Base-by-base conservation (phyloP, 306 rosid genomes). In the Herpetospermum pedunculosum region DNA sequence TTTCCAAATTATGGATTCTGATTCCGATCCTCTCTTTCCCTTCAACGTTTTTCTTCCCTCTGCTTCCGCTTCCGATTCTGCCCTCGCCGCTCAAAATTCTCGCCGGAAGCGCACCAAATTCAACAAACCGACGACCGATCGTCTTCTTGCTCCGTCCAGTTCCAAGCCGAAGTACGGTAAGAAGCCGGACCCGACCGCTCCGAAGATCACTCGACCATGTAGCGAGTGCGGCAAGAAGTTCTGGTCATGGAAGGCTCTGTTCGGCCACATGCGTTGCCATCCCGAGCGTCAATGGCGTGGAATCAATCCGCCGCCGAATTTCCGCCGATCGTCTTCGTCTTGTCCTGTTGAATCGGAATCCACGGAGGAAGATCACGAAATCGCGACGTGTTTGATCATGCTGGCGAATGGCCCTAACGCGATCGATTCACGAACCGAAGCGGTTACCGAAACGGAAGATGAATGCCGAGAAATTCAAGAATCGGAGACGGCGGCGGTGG, bases 261-360 rank as follows among this genome's bases (percentile, higher is more conserved):
- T 83, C 29, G 98, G 98, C 2, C 98, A 92, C 87, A 92, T 92
- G 98, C 82, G 98, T 2, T 92, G 98, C 75, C 98, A 88, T 75
- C 98, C 98, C 0, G 98, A 92, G 57, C 96, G 97, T 1, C 82
- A 80, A 10, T 92, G 98, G 98, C 86, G 96, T 0, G 98, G 98
- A 0, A 92, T 92, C 4, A 83, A 87, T 23, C 96, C 98, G 2
- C 98, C 96, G 0, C 81, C 83, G 0, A 82, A 82, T 44, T 8
- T 84, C 73, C 77, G 44, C 1, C 48, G 63, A 8, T 9, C 46
- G 46, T 40, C 46, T 46, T 49, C 55, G 2, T 16, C 13, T 43
- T 18, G 19, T 10, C 47, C 73, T 6, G 57, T 44, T 15, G 40
- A 4, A 19, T 13, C 15, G 37, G 43, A 68, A 19, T 34, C 79